A percentile compares a stretch with the other conserved stretches of the same genome.
Conservation (phyloP, 805 yeast species). For the Clavispora fructus region DNA sequence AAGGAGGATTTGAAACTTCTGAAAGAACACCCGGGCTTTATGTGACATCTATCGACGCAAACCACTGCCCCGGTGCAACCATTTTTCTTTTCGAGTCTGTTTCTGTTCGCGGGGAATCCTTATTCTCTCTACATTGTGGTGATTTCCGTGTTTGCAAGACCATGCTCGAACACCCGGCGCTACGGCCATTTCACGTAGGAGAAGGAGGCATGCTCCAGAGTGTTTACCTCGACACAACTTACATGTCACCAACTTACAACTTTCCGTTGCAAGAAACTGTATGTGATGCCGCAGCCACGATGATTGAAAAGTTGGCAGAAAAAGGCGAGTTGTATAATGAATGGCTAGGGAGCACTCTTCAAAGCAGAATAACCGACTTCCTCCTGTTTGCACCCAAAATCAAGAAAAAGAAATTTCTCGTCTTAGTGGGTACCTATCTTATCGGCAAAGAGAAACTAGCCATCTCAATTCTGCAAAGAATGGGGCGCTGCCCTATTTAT, state of each 20-base stretch:
- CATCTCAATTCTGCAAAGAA: constrained; percentile 48
- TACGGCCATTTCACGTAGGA: constrained; percentile 15
- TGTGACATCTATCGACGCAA: constrained; percentile 73
- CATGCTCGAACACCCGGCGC: constrained; percentile 41
- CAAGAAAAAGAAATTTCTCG: constrained; percentile 41
- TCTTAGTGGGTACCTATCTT: constrained; percentile 80
- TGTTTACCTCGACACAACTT: constrained; percentile 87
- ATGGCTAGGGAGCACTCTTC: constrained; percentile 32
- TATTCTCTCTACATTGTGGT: constrained; percentile 74
- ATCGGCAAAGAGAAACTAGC: constrained; percentile 93
- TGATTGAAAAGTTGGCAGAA: constrained; percentile 36
- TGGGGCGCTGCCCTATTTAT: constrained; percentile 48
- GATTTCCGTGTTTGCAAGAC: constrained; percentile 72
- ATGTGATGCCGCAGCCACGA: constrained; percentile 51
- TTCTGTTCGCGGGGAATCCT: constrained; percentile 15
- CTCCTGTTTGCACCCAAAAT: constrained; percentile 5
- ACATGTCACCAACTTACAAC: constrained; percentile 64
- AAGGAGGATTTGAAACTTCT: constrained; percentile 14
- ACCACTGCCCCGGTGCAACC: constrained; percentile 96
- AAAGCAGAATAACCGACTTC: constrained; percentile 38
- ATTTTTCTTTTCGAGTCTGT: constrained; percentile 63
- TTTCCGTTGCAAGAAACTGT: constrained; percentile 78
- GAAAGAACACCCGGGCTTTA: constrained; percentile 29
- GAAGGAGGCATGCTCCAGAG: constrained; percentile 39
- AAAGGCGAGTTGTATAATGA: constrained; percentile 17